Evolutionary conservation across 139 green algal genomes (phyloP), one percentile per base, ranked within the genome.

Genomic region (Deuterostichococcus epilithicus): DNA sequence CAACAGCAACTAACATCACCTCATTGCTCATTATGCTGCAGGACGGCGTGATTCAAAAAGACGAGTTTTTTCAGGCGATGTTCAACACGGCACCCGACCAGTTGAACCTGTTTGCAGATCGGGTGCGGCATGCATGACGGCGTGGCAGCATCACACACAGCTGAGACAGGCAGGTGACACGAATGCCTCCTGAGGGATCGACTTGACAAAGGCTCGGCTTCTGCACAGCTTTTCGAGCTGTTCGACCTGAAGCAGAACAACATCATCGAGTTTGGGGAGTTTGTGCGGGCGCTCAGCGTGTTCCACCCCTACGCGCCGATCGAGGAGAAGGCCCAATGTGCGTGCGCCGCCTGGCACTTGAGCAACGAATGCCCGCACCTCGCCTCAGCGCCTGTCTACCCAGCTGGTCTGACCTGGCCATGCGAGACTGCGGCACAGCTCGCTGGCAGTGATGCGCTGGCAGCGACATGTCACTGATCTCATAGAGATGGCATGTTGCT

Each of bases 261-360:
- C 22, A 89, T 93, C 37, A 89, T 93, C 30, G 89, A 93, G 44
- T 94, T 93, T 88, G 84, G 83, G 1, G 89, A 93, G 76, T 93
- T 93, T 83, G 81, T 90, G 35, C 75, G 78, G 5, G 79, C 82
- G 23, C 70, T 93, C 30, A 83, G 63, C 34, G 87, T 94, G 10
- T 93, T 93, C 79, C 89, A 93, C 72, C 88, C 89, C 3, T 76
- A 82, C 33, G 86, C 88, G 18, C 82, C 81, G 13, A 60, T 86
- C 18, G 68, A 83, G 25, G 89, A 92, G 68, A 93, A 93, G 68
- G 79, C 84, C 47, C 75, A 76, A 52, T 93, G 88, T 93, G 60
- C 68, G 83, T 28, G 52, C n/a, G n/a, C n/a, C n/a, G n/a, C n/a
- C n/a, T n/a, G n/a, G n/a, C n/a, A n/a, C n/a, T n/a, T n/a, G n/a